Evolutionary conservation across 257 asterid species (phyloP), one percentile per base, ranked within the genome.

Genomic region (Lycium ferocissimum): DNA sequence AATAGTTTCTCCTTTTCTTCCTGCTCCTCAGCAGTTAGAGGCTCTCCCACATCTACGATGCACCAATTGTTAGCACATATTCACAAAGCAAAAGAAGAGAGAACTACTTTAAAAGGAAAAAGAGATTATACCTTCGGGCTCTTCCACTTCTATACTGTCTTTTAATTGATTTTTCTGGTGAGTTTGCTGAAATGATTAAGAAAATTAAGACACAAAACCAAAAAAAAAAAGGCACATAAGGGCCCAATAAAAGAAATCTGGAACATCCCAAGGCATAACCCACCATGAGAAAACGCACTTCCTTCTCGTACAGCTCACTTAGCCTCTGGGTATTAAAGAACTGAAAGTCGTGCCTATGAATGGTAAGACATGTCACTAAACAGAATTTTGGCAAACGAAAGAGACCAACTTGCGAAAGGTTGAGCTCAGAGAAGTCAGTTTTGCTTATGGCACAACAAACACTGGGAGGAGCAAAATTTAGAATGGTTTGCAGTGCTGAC

Each of bases 261-360:
- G 51, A 35, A 38, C 76, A 81, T 38, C 51, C 35, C 47, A n/a
- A 83, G 87, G 67, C 53, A 72, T 54, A 85, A 91, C 99, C 66
- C 86, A 97, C 99, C 98, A 95, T 92, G 54, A 97, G 98, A 87
- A 78, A 90, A 26, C 99, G 99, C 86, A 97, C 99, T 97, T 97
- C 99, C 87, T 97, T 97, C 90, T 97, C 99, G 82, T 95, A 97
- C 63, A 97, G 91, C 90, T 97, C 99, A 84, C 91, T 95, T n/a
- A 97, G 98, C 83, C 99, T 96, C 76, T 92, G 98, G n/a, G 97
- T 95, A 89, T 97, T 95, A 89, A 97, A 97, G 93, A 97, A 97
- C 92, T 97, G 99, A 87, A 97, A 97, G 91, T 97, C 99, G 37
- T 97, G 99, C 98, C 99, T 97, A 86, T 58, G 26, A 88, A 87